These are phyloP conservation scores for Rutstroemia sp. DNA, from an alignment of 2,329 filamentous ascomycete genomes.

Conservation along the genomic window DNA sequence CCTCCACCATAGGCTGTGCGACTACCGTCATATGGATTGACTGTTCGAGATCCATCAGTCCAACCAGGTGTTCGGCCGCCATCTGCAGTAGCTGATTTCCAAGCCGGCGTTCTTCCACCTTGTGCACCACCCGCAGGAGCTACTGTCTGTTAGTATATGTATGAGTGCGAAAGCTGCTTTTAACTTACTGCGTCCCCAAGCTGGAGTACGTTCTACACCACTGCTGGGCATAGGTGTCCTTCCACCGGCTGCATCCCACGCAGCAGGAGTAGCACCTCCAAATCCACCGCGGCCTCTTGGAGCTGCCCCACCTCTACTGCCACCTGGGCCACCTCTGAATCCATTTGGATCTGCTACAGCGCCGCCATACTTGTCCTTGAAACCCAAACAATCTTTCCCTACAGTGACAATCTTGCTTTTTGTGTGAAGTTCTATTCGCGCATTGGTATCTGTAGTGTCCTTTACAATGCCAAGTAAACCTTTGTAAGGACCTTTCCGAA, in stretches of 20 bases:
- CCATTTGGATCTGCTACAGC: slow-evolving; percentile 63
- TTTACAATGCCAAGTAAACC: slow-evolving; percentile 92
- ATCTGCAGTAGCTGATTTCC: slow-evolving; percentile 42
- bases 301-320: slow-evolving; percentile 32
- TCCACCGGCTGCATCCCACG: slow-evolving; percentile 51
- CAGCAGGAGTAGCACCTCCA: slow-evolving; percentile 39
- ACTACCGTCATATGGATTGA: slow-evolving; percentile 57
- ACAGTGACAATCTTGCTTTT: slow-evolving; percentile 89
- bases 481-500: slow-evolving; percentile 84
- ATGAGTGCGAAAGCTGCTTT: not conserved
- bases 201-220: slow-evolving; percentile 63
- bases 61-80: slow-evolving; percentile 60
- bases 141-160: slow-evolving; percentile 4
- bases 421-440: slow-evolving; percentile 86
- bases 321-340: slow-evolving; percentile 27
- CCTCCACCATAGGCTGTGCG: slow-evolving; percentile 67
- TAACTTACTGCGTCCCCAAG: slow-evolving; percentile 65
- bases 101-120: slow-evolving; percentile 57
- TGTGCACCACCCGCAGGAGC: slow-evolving; percentile 51
- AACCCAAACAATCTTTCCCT: slow-evolving; percentile 70
- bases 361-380: slow-evolving; percentile 79
- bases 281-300: slow-evolving; percentile 36
- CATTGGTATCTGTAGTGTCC: slow-evolving; percentile 79
- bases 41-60: slow-evolving; percentile 59
- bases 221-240: slow-evolving; percentile 58